Base-by-base conservation (phyloP, 2,329 filamentous ascomycete species). In the Aspergillus bombycis region DNA sequence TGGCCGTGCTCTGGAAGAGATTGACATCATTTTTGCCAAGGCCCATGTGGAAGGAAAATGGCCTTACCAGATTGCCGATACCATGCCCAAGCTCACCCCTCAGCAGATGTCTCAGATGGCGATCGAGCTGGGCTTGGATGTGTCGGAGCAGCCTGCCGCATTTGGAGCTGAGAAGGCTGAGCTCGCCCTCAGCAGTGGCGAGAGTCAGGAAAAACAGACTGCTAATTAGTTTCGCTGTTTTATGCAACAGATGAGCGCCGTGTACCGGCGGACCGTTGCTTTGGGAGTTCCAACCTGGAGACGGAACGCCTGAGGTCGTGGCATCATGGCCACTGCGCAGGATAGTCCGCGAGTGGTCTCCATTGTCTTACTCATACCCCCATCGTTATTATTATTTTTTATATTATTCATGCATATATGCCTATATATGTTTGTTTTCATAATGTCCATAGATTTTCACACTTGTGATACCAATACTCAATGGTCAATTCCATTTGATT, bases 21-120 rank as follows among this genome's bases (percentile, higher is more conserved):
- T 80, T 61, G 75, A 78, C 60, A 68, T 79, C 34, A 75, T 79
- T 58, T 79, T 76, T 64, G 74, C 78, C 57, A 78, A 79, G 75
- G 75, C 75, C 45, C 72, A 73, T 46, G 58, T 73, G 8, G 77
- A 80, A 63, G 72, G 74, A 32, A 77, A 76, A 59, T 70, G 65
- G 70, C 58, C 75, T 1, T 74, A 68, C 55, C 61, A 43, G 28
- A 70, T 75, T 43, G 71, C 74, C 14, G 56, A 67, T 1, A 61
- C 70, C 14, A 28, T 77, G 66, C 75, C 75, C 41, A 75, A 75
- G 69, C 74, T 76, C 58, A 66, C 19, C 1, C 60, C 71, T 26
- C 67, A 71, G 9, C 63, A 77, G 66, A 70, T 75, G 30, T 54
- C 61, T 45, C 53, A 73, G 41, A 62, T 72, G 60, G 67, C 71